Base-by-base conservation (phyloP, 1,284 basidiomycete genomes). In the Fomitopsis pinicola region DNA sequence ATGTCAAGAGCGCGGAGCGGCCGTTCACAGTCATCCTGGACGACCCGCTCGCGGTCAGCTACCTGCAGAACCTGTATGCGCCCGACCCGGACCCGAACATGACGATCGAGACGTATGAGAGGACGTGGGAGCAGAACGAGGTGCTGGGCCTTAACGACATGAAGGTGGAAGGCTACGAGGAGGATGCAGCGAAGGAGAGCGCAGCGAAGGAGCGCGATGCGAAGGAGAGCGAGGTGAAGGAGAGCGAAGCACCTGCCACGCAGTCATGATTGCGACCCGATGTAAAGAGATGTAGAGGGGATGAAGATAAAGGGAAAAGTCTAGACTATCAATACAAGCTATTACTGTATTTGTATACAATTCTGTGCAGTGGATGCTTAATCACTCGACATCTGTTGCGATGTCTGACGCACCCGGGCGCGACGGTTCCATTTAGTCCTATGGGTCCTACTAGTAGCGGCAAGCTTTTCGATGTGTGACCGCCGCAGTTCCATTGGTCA, bases 91-190 rank as follows among this genome's bases (percentile, higher is more conserved):
- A 97, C 71, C 95, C 94, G 10, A 94, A 94, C 69, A 94, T 97
- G 93, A 83, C 76, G 57, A 86, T 91, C 56, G 93, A 92, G 71
- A 76, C 76, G 63, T 99, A 98, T 71, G 89, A 94, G 36, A 82
- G 97, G 57, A 86, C 87, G 6, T 92, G 85, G 79, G 87, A 95
- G 60, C 95, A 99, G 79, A 96, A 99, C 72, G 97, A 99, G 73
- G 94, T 96, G 59, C 80, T 99, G 10, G 97, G 97, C 0, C 74
- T 99, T 71, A 98, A 98, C 72, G 97, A 99, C 73, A 99, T 99
- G 78, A 91, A 93, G 66, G 88, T 97, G 5, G 94, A 97, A 71
- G 87, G 86, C 1, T 97, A 96, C 71, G 86, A 87, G 64, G 75
- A 78, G 30, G 77, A 73, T 59, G 64, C 64, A 50, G 40, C 61